Percentiles rank a stretch among this genome's conserved stretches.
Conservation (phyloP, 495 filamentous ascomycete species). For the Parachaetomium inaequale region DNA sequence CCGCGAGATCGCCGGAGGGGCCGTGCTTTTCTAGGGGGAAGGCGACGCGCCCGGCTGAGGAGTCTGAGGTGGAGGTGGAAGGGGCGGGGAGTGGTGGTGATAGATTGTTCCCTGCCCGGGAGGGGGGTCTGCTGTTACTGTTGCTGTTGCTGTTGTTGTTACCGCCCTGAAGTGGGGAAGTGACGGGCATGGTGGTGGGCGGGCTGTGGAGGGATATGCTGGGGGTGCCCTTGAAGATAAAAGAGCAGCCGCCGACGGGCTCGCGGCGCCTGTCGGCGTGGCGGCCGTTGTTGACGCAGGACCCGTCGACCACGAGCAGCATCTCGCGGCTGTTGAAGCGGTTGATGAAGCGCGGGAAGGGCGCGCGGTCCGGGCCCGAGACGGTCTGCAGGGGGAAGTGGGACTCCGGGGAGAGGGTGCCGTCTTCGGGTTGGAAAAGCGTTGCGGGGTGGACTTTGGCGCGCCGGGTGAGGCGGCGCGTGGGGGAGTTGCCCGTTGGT, state of each 20-base stretch:
- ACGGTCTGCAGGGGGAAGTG: conserved; percentile 37
- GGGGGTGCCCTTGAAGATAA: conserved; percentile 31
- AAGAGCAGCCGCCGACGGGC: conserved; percentile 37
- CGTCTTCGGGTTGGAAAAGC: conserved; percentile 27
- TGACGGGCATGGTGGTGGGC: conserved; percentile 17
- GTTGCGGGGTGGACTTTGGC: conserved; percentile 23
- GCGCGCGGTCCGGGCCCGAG: conserved; percentile 19
- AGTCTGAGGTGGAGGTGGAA: neutral
- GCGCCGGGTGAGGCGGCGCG: conserved; percentile 1
- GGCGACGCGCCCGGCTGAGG: conserved; percentile 13
- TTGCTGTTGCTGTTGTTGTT: conserved; percentile 1
- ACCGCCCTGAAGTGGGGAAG: no score
- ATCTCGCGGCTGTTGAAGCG: conserved; percentile 39
- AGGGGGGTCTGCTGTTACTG: no score
- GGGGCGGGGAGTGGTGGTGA: no score
- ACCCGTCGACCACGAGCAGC: conserved; percentile 42
- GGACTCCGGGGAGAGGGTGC: conserved; percentile 28
- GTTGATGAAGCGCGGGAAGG: conserved; percentile 36
- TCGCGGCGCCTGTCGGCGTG: conserved; percentile 1
- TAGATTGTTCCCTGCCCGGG: conserved; percentile 18
- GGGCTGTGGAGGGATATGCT: neutral
- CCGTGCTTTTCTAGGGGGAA: conserved; percentile 34
- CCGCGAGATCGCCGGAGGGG: conserved; percentile 22
- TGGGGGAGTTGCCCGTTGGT: neutral
- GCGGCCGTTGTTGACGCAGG: conserved; percentile 39